Percentiles rank a stretch among this genome's conserved stretches.
Conservation (phyloP, 352 stramenopile species). For the Pythium aristosporum region DNA sequence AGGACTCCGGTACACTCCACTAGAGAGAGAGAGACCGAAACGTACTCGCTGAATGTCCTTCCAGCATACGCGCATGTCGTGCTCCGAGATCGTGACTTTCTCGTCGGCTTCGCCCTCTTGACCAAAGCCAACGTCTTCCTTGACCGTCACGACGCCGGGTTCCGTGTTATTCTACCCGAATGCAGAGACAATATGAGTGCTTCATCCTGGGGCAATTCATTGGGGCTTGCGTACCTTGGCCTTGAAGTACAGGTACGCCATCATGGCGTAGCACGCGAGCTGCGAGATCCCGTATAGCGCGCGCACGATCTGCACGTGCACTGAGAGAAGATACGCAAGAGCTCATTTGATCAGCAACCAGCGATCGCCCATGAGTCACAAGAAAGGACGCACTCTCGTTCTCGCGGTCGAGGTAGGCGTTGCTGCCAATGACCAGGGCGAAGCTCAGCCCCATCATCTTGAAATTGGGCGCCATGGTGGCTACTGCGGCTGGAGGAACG, state of each 20-base stretch:
- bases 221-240: conserved; percentile 32
- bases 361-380: neutral
- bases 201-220: neutral
- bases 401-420: conserved; percentile 65
- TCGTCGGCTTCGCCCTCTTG: conserved; percentile 70
- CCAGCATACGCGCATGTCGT: conserved; percentile 67
- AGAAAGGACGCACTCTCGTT: conserved; percentile 41
- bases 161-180: conserved; percentile 70
- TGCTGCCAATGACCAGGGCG: conserved; percentile 56
- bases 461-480: conserved; percentile 67
- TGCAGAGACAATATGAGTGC: too few relatives aligned
- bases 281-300: conserved; percentile 64
- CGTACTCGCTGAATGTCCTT: conserved; percentile 76
- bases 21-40: conserved; percentile 1
- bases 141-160: conserved; percentile 61
- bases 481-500: too few relatives aligned
- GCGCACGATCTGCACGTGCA: conserved; percentile 53
- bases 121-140: conserved; percentile 78
- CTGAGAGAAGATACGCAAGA: conserved; percentile 27
- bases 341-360: conserved; percentile 3
- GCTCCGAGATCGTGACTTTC: conserved; percentile 81
- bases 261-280: conserved; percentile 56
- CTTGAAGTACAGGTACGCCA: conserved; percentile 65
- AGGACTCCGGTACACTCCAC: neutral
- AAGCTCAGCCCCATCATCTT: conserved; percentile 82